phyloP scores from a whole-genome alignment of 805 yeast genomes.

The Jamesozyma lodderae region DNA sequence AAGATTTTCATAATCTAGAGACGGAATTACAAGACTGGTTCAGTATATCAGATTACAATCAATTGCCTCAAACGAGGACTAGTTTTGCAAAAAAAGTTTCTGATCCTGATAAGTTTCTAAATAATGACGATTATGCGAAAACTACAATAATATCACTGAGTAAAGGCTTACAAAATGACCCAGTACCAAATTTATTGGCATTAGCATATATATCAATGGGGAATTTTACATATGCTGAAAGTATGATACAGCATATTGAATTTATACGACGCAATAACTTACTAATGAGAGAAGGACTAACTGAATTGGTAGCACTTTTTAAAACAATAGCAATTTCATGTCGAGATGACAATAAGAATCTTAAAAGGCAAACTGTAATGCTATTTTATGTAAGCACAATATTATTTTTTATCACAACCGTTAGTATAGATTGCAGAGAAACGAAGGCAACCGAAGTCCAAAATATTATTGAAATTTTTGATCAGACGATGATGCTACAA shows the following conservation, averaged over 20 bases:
- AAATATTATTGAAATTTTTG: constrained; percentile 9
- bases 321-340: constrained; percentile 18
- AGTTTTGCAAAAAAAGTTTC: constrained; percentile 11
- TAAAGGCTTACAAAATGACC: constrained; percentile 4
- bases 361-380: constrained; percentile 14
- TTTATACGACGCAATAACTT: constrained; percentile 18
- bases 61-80: constrained; percentile 10
- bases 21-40: constrained; percentile 45
- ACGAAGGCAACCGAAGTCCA: constrained; percentile 2
- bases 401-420: constrained; percentile 16
- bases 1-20: constrained; percentile 30
- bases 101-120: constrained; percentile 9
- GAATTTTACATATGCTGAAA: constrained; percentile 8
- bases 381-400: constrained; percentile 23
- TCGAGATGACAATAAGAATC: constrained; percentile 15
- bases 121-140: constrained; percentile 15
- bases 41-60: constrained; percentile 24
- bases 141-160: constrained; percentile 2
- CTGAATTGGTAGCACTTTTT: constrained; percentile 12
- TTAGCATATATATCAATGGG: constrained; percentile 26
- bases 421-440: constrained; percentile 18
- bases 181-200: constrained; percentile 10
- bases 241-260: constrained; percentile 12
- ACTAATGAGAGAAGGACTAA: constrained; percentile 10
- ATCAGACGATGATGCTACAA: constrained; percentile 33